These are phyloP conservation scores for Codiaeum variegatum DNA, from an alignment of 441 rosid genomes.

Conservation along the genomic window DNA sequence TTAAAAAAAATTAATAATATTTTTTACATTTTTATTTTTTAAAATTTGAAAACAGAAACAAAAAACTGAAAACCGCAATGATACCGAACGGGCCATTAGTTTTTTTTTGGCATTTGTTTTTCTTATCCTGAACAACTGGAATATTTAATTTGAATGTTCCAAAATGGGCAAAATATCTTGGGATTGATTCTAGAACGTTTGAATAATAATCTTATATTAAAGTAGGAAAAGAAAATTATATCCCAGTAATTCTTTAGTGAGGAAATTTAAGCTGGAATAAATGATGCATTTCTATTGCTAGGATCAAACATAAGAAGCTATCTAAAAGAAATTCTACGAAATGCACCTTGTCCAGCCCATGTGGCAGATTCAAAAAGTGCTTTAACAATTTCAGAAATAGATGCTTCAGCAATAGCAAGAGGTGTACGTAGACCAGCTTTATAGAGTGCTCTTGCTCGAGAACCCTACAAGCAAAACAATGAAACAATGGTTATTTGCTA, in stretches of 20 bases:
- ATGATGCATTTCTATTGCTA: neutral
- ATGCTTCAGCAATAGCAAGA: constrained; percentile 93
- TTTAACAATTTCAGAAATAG: constrained; percentile 77
- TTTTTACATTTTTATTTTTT: no score
- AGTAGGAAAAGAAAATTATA: neutral
- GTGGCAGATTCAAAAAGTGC: constrained; percentile 92
- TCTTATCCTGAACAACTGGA: no score
- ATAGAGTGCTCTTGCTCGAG: constrained; percentile 95
- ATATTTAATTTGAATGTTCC: neutral
- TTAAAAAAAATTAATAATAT: no score
- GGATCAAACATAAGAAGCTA: neutral
- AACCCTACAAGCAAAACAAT: constrained; percentile 54
- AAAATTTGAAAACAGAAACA: no score
- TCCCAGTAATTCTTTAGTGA: neutral
- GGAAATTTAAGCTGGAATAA: constrained; percentile 12
- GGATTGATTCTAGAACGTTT: neutral
- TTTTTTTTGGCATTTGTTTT: no score
- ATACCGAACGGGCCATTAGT: no score
- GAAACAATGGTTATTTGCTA: constrained; percentile 20
- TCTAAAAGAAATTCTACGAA: constrained; percentile 13
- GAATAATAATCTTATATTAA: neutral
- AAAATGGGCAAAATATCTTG: neutral
- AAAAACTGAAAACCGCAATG: no score
- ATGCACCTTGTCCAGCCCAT: constrained; percentile 80
- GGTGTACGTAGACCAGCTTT: constrained; percentile 94